phyloP scores from a whole-genome alignment of 345 rosid genomes.

The Bretschneidera sinensis region DNA sequence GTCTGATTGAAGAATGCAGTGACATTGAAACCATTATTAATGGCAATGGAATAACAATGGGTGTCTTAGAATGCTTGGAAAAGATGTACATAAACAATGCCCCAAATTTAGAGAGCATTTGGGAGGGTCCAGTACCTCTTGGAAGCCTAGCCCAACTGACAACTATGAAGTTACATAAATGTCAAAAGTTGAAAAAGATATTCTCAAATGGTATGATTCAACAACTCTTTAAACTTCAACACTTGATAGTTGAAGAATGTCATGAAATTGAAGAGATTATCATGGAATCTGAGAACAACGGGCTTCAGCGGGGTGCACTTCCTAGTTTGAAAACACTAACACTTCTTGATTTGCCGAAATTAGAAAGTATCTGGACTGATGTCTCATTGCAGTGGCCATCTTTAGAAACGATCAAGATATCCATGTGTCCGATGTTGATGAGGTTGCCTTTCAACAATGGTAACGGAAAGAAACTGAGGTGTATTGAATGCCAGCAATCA shows the following conservation, averaged over 20 bases:
- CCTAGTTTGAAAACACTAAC: constrained; percentile 17
- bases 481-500: constrained; percentile 5
- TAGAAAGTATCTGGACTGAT: constrained; percentile 18
- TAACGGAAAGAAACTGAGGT: constrained; percentile 15
- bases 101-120: constrained; percentile 12
- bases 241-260: constrained; percentile 23
- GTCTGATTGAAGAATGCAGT: too few relatives aligned
- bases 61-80: neutral
- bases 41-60: neutral
- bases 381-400: constrained; percentile 22
- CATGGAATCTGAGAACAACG: constrained; percentile 2
- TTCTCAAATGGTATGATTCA: constrained; percentile 17
- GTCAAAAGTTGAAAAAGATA: constrained; percentile 15
- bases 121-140: constrained; percentile 16
- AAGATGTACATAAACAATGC: too few relatives aligned
- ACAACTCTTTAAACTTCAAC: constrained; percentile 20
- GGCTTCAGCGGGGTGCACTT: constrained; percentile 7
- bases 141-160: constrained; percentile 25
- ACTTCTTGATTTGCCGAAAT: constrained; percentile 23
- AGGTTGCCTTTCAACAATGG: constrained; percentile 18
- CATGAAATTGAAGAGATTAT: constrained; percentile 21
- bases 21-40: too few relatives aligned
- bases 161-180: constrained; percentile 10
- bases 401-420: constrained; percentile 11
- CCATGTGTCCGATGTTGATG: constrained; percentile 14